Evolutionary conservation across 768 basidiomycete genomes (phyloP), one percentile per base, ranked within the genome.

Genomic region (Trichaptum fuscoviolaceum): DNA sequence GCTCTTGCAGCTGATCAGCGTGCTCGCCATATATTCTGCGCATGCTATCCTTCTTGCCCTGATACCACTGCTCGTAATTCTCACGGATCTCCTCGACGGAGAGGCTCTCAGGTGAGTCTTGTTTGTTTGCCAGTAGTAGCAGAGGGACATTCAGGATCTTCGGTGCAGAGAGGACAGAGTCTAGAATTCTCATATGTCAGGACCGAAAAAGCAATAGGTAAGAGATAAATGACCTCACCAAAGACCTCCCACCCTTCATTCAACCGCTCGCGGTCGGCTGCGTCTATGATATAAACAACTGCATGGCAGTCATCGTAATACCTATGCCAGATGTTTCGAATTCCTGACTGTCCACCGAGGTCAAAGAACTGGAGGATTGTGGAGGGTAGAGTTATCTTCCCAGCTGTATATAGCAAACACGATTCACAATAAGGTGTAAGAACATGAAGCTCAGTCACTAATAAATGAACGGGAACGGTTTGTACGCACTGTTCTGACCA

Each of bases 261-360:
- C 27, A 99, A 80, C 52, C 96, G 81, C 72, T 93, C 94, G 35
- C 88, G 80, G 80, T 99, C 96, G 69, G 91, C 86, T 9, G 95
- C 94, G 75, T 99, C 97, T 64, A 99, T 87, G 63, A 99, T 91
- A 71, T 93, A 99, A 57, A 92, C 94, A 59, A 99, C 93, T 8
- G 96, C 96, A 75, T 99, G 96, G 69, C 95, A 97, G 74, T 98
- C 95, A 65, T 93, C 91, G 75, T 96, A 98, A 77, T 99, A 99
- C 65, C 86, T 83, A 67, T 90, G 87, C 96, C 96, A 99, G 70
- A 99, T 96, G 36, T 88, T 90, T 30, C 96, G 85, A 57, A 99
- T 96, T 25, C 96, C 95, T 1, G 90, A 82, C 74, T 99, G 96
- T 0, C 96, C 96, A 12, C 97, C 96, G 10, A 99, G 83, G 74